These are phyloP conservation scores for Anisogramma anomala DNA, from an alignment of 2,329 filamentous ascomycete species.

Conservation along the genomic window DNA sequence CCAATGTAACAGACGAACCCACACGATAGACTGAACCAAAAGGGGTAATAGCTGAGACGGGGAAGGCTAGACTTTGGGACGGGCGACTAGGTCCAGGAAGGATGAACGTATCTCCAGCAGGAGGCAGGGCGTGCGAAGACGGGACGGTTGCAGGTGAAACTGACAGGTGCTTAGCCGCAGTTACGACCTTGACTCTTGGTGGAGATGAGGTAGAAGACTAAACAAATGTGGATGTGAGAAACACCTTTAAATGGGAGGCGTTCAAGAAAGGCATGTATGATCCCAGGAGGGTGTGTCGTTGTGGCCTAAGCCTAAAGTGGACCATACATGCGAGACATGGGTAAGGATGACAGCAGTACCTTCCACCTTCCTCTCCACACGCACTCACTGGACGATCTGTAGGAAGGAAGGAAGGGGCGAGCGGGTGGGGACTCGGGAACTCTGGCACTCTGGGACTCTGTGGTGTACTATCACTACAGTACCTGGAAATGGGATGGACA, in stretches of 20 bases:
- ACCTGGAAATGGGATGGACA: no score
- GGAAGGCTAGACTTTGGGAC: constrained; percentile 6
- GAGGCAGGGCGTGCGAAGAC: no score
- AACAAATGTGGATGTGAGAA: constrained; percentile 20
- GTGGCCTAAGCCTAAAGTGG: constrained; percentile 29
- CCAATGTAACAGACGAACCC: constrained; percentile 12
- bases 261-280: constrained; percentile 16
- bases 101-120: constrained; percentile 7
- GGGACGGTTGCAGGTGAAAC: constrained; percentile 18
- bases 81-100: constrained; percentile 1
- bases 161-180: constrained; percentile 22
- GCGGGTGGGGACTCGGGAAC: no score
- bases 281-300: constrained; percentile 20
- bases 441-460: no score
- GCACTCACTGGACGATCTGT: constrained; percentile 22
- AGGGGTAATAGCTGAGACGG: constrained; percentile 14
- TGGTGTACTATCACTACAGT: no score
- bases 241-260: constrained; percentile 18
- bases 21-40: constrained; percentile 11
- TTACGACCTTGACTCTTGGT: constrained; percentile 8
- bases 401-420: constrained; percentile 5
- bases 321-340: constrained; percentile 27
- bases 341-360: constrained; percentile 22
- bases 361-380: not conserved
- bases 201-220: constrained; percentile 10